Percentiles rank a stretch among this genome's conserved stretches.
These are phyloP conservation scores for Xylaria sp. DNA, from an alignment of 2,329 filamentous ascomycete genomes.

Conservation along the genomic window DNA sequence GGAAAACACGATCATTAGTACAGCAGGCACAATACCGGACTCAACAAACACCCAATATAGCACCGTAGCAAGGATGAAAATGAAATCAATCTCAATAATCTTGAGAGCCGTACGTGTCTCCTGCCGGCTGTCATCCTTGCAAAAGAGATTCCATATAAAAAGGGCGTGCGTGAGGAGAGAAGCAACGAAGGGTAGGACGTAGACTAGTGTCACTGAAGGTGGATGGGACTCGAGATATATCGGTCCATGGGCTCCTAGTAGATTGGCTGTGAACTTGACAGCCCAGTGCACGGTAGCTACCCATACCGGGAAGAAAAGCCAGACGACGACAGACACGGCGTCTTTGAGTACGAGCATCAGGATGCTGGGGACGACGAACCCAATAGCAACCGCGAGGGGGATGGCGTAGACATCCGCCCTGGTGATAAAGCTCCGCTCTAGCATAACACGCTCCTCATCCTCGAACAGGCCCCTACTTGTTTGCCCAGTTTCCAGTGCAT, in stretches of 20 bases:
- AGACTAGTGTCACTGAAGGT: conserved; percentile 48
- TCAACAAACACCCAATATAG: conserved; percentile 61
- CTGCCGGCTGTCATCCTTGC: conserved; percentile 53
- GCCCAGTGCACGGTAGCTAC: conserved; percentile 51
- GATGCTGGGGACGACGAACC: conserved; percentile 53
- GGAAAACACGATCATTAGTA: conserved; percentile 36
- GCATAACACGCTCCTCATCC: conserved; percentile 14
- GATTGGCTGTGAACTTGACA: conserved; percentile 38
- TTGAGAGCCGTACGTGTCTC: conserved; percentile 54
- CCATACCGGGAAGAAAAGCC: conserved; percentile 59
- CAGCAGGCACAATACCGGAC: conserved; percentile 48
- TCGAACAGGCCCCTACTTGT: not conserved
- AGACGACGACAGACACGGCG: conserved; percentile 48
- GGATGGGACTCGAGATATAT: conserved; percentile 53
- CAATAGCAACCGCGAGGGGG: conserved; percentile 53
- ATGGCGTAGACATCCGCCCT: conserved; percentile 63
- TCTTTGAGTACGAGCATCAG: conserved; percentile 52
- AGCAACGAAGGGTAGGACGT: conserved; percentile 51
- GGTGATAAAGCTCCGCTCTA: conserved; percentile 45
- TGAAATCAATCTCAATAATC: conserved; percentile 54
- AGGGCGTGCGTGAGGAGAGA: conserved; percentile 51
- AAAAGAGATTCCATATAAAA: conserved; percentile 48
- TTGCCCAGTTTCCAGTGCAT: not conserved
- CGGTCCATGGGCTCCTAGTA: conserved; percentile 37
- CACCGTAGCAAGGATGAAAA: conserved; percentile 53